Percentiles rank a stretch among this genome's conserved stretches.
Conservation (phyloP, 1,284 basidiomycete species). For the Thelephora terrestris region DNA sequence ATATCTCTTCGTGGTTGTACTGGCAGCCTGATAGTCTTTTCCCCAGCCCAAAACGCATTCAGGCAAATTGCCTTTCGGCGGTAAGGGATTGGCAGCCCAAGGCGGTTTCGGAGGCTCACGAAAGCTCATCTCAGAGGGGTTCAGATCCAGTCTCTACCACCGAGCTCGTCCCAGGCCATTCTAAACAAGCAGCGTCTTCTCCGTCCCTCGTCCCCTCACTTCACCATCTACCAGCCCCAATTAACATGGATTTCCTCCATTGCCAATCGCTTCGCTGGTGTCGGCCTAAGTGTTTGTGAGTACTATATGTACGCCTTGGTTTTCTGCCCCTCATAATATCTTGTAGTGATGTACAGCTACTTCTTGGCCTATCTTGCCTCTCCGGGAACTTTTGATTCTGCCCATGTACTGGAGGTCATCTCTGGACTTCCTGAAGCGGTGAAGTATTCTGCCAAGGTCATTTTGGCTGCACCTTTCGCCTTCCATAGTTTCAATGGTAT, state of each 20-base stretch:
- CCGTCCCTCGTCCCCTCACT: conserved; percentile 86
- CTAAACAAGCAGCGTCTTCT: conserved; percentile 81
- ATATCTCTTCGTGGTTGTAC: too few relatives aligned
- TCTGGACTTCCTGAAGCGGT: conserved; percentile 58
- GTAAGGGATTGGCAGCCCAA: too few relatives aligned
- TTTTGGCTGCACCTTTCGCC: conserved; percentile 77
- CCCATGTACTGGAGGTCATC: conserved; percentile 68
- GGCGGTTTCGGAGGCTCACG: too few relatives aligned
- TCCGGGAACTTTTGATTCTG: conserved; percentile 72
- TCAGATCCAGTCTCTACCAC: conserved; percentile 55
- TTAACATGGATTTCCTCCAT: conserved; percentile 86
- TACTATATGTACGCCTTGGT: conserved; percentile 13
- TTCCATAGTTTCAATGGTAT: conserved; percentile 91
- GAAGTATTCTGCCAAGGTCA: conserved; percentile 67
- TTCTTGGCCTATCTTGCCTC: conserved; percentile 81
- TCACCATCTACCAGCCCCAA: conserved; percentile 95
- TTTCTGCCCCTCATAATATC: conserved; percentile 3
- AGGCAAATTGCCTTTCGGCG: too few relatives aligned
- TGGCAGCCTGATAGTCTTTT: too few relatives aligned
- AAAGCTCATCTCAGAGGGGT: conserved; percentile 23
- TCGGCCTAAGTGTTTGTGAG: conserved; percentile 68
- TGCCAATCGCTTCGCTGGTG: conserved; percentile 79
- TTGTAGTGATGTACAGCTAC: conserved; percentile 78
- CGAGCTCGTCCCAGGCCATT: conserved; percentile 51
- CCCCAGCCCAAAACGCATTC: too few relatives aligned